phyloP scores from a whole-genome alignment of 352 stramenopile genomes.

The Globisporangium abappressorium region DNA sequence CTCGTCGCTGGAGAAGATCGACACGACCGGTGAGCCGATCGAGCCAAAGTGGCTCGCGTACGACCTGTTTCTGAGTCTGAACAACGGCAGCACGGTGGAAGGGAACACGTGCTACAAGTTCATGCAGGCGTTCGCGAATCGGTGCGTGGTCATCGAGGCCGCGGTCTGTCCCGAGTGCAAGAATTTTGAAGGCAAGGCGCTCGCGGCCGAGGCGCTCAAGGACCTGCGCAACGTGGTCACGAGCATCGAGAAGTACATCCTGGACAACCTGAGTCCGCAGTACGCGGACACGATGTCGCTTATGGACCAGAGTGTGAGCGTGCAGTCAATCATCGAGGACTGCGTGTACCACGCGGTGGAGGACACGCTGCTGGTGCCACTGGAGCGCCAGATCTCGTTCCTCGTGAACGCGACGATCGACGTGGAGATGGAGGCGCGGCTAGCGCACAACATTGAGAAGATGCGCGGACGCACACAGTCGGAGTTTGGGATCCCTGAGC shows the following conservation, averaged over 20 bases:
- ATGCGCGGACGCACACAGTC: conserved; percentile 59
- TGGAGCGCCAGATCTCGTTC: conserved; percentile 74
- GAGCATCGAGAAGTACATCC: conserved; percentile 75
- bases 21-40: conserved; percentile 54
- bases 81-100: conserved; percentile 59
- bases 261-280: conserved; percentile 58
- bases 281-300: conserved; percentile 66
- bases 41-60: conserved; percentile 79
- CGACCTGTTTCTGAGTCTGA: conserved; percentile 72
- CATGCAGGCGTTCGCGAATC: conserved; percentile 68
- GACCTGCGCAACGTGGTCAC: conserved; percentile 69
- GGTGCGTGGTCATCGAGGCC: conserved; percentile 60
- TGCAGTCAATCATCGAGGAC: conserved; percentile 55
- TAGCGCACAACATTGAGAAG: conserved; percentile 63
- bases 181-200: conserved; percentile 44
- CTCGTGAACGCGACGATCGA: conserved; percentile 68
- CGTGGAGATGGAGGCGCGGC: conserved; percentile 40
- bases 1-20: conserved; percentile 68
- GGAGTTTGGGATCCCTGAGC: conserved; percentile 75
- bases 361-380: conserved; percentile 71
- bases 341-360: conserved; percentile 71
- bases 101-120: conserved; percentile 80
- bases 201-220: conserved; percentile 54
- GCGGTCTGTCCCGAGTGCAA: conserved; percentile 52
- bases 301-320: conserved; percentile 54